A percentile compares a stretch with the other conserved stretches of the same genome.
Conservation (phyloP, 192 early-diverging fungal species). For the Coemansia sp. region DNA sequence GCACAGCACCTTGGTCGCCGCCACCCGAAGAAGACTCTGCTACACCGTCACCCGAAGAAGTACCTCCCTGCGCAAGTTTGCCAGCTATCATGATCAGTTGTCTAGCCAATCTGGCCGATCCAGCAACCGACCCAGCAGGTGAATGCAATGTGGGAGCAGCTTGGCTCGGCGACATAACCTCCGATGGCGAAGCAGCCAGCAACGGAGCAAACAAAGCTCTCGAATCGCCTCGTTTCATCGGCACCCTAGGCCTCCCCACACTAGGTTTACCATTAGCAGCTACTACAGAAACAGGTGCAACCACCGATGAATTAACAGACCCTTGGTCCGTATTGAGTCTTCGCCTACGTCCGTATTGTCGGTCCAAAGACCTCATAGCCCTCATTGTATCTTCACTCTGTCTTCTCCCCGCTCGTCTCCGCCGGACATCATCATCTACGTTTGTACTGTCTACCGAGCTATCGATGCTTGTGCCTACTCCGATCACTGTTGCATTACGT, state of each 20-base stretch:
- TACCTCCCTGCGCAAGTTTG: constrained; percentile 6
- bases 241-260: neutral
- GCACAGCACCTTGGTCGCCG: constrained; percentile 15
- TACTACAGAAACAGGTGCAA: neutral
- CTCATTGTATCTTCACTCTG: constrained; percentile 52
- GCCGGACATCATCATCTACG: neutral
- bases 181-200: neutral
- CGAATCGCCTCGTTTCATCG: constrained; percentile 34
- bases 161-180: constrained; percentile 1
- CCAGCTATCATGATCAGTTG: constrained; percentile 32
- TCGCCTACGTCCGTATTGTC: constrained; percentile 52
- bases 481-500: neutral
- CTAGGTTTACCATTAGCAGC: neutral
- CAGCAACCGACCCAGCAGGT: constrained; percentile 13
- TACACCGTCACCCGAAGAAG: too few relatives aligned
- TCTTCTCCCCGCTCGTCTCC: constrained; percentile 24
- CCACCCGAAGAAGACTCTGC: neutral
- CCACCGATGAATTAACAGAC: neutral
- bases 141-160: constrained; percentile 11
- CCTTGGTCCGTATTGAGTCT: constrained; percentile 43
- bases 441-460: neutral
- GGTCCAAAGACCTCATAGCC: constrained; percentile 50
- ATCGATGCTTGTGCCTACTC: constrained; percentile 3
- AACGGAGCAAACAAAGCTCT: constrained; percentile 41
- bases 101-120: constrained; percentile 26